Conservation (phyloP, 192 early-diverging fungal species). For the Diversispora eburnea region DNA sequence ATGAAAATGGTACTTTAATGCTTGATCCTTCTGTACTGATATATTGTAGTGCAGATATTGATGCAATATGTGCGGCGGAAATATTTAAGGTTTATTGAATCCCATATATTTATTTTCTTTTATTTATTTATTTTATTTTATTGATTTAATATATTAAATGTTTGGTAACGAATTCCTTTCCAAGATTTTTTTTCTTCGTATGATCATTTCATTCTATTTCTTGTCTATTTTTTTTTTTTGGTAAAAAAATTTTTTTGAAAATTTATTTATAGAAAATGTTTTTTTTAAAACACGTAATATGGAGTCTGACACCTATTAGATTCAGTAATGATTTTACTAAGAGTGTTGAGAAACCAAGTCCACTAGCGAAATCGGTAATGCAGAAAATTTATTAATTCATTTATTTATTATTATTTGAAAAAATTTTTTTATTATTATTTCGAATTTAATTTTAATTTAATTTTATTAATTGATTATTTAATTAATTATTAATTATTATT, state of each 20-base stretch:
- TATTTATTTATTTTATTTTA: neutral
- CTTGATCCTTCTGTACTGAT: constrained; percentile 8
- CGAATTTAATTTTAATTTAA: neutral
- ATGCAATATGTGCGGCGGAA: constrained; percentile 15
- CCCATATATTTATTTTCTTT: neutral
- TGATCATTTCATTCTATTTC: neutral
- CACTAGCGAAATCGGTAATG: neutral
- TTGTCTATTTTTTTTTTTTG: neutral
- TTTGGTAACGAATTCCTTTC: neutral
- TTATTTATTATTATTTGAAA: no score
- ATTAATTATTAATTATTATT: no score
- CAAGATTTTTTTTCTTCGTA: neutral
- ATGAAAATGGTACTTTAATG: neutral
- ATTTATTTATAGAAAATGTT: constrained; percentile 10
- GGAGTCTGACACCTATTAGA: constrained; percentile 9
- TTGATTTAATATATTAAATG: neutral
- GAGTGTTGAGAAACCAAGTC: neutral
- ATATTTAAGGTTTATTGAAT: constrained; percentile 4
- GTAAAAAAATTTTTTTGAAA: neutral
- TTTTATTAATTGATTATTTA: constrained; percentile 4
- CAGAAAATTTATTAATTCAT: neutral
- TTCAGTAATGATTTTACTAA: neutral
- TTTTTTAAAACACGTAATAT: constrained; percentile 3
- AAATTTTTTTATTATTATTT: neutral
- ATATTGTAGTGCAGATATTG: constrained; percentile 4